Evolutionary conservation across 2,329 filamentous ascomycete species (phyloP).

Genomic region (Bertia moriformis): DNA sequence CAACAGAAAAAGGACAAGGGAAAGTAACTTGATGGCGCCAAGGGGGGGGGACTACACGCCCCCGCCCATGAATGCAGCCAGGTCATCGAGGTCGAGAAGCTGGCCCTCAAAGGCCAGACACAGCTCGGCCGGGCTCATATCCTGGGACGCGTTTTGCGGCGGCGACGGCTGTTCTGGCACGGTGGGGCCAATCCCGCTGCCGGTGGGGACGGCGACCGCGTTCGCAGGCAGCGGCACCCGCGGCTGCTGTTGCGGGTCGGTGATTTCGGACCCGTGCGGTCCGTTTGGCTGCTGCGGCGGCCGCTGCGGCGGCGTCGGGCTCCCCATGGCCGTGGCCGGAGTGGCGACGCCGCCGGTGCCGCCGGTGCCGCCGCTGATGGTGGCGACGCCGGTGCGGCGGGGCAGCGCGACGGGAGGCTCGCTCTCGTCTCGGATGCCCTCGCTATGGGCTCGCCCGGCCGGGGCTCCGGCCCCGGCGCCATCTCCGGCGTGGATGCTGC

Average conservation of each 20-base stretch:
- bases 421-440: constrained; percentile 29
- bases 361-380: constrained; percentile 32
- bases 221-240: constrained; percentile 5
- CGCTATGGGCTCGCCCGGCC: constrained; percentile 11
- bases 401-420: constrained; percentile 29
- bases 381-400: constrained; percentile 37
- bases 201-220: constrained; percentile 9
- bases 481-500: constrained; percentile 15
- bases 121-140: constrained; percentile 44
- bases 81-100: constrained; percentile 42
- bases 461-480: constrained; percentile 15
- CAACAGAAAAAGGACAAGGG: not conserved
- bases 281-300: constrained; percentile 16
- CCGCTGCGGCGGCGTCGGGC: constrained; percentile 20
- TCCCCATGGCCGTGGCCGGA: constrained; percentile 28
- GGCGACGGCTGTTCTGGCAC: constrained; percentile 5
- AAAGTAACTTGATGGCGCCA: not conserved
- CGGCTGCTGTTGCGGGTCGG: constrained; percentile 11
- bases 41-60: constrained; percentile 34
- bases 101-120: constrained; percentile 45
- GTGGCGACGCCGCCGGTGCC: constrained; percentile 32
- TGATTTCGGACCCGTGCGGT: no score
- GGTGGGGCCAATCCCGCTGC: constrained; percentile 11
- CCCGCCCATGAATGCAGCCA: constrained; percentile 48
- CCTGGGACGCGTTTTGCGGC: no score